Conservation (phyloP, 176 grass and related monocot species). For the Pontederia crassipes region DNA sequence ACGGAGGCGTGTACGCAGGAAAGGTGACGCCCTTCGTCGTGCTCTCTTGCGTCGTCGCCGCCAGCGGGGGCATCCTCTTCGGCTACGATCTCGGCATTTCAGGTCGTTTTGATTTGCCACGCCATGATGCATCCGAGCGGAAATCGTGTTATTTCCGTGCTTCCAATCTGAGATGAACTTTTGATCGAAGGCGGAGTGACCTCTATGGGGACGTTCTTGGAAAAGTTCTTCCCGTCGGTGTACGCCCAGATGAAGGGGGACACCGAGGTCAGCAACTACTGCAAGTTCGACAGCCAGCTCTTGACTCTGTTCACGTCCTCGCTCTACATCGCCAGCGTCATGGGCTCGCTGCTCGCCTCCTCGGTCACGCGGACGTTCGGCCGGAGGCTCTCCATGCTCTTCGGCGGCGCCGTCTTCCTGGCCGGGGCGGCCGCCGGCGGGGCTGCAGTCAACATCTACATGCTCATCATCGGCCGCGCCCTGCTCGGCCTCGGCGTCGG, state of each 20-base stretch:
- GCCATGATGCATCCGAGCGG: neutral
- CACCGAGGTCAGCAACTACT: neutral
- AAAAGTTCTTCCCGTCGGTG: neutral
- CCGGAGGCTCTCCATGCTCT: conserved; percentile 2
- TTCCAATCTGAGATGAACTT: neutral
- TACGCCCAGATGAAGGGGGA: neutral
- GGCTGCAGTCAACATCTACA: neutral
- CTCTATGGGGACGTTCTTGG: neutral
- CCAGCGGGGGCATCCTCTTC: neutral
- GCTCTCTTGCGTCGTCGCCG: conserved; percentile 1
- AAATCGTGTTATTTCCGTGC: neutral
- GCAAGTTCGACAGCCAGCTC: neutral
- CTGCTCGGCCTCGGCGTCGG: conserved; percentile 4
- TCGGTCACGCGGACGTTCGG: conserved; percentile 1
- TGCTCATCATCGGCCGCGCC: conserved; percentile 1
- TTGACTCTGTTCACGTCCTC: neutral
- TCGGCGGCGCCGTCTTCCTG: neutral
- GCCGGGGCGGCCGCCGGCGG: neutral
- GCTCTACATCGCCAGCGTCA: neutral
- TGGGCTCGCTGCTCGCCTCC: neutral
- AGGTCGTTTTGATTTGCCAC: neutral
- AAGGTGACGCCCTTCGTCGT: conserved; percentile 1
- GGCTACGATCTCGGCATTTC: conserved; percentile 8
- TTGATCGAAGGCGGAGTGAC: neutral
- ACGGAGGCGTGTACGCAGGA: neutral